phyloP scores from a whole-genome alignment of 331 rosid species.

The Acacia pycnantha region DNA sequence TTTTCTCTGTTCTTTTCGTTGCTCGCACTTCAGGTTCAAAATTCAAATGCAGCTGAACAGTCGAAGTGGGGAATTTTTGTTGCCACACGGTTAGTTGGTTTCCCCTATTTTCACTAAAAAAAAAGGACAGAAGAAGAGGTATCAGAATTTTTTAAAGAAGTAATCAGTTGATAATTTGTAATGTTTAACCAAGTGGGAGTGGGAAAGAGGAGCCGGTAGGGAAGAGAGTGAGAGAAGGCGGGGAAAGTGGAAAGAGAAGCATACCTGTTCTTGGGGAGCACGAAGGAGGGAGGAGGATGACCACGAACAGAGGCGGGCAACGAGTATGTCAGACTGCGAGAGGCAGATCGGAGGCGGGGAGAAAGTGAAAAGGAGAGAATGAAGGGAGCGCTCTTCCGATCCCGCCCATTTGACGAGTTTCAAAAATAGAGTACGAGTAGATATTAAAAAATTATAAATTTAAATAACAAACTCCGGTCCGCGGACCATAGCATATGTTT shows the following conservation, averaged over 20 bases:
- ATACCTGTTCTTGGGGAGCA: not conserved
- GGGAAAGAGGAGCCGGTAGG: not conserved
- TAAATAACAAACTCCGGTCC: too few species aligned
- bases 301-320: not conserved
- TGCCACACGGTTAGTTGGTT: too few species aligned
- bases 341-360: not conserved
- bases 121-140: not conserved
- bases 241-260: not conserved
- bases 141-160: not conserved
- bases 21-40: not conserved
- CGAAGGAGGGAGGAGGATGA: not conserved
- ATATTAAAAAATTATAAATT: too few species aligned
- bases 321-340: not conserved
- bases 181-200: not conserved
- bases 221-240: not conserved
- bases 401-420: not conserved
- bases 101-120: not conserved
- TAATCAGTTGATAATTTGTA: not conserved
- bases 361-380: not conserved
- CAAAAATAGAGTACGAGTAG: not conserved
- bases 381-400: not conserved
- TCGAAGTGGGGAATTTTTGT: slow-evolving; percentile 28
- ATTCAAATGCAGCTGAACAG: slow-evolving; percentile 19
- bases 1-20: slow-evolving; percentile 1
- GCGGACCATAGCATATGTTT: too few species aligned